Base-by-base conservation (phyloP, 805 yeast genomes). In the Teunomyces kruisii region DNA sequence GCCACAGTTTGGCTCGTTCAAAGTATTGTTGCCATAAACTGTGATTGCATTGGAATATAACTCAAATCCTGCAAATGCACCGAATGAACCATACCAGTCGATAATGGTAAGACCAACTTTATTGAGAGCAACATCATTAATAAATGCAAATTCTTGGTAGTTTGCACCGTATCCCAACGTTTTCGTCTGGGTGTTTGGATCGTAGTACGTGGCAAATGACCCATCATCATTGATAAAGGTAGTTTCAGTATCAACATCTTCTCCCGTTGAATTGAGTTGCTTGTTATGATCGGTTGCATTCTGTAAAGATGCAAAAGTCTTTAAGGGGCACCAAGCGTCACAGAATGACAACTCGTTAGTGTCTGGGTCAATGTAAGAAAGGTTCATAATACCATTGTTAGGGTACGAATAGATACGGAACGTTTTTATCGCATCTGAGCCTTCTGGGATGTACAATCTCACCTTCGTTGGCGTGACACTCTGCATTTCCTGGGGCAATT, bases 271-370 rank as follows among this genome's bases (percentile, higher is more conserved):
- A n/a, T 56, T 47, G 40, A 68, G 58, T 7, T 61, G 48, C 9
- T 38, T 42, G 42, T 65, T 64, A 1, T 40, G 28, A 7, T 59
- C 55, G 3, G 63, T 57, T 15, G 57, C 47, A 10, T 67, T 55
- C 10, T 56, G 33, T 39, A 84, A 60, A 2, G 61, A 57, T 0
- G 71, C 45, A 9, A 62, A 60, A 24, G 73, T 72, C 1, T 76
- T 65, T 19, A 92, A 68, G 0, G 97, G 96, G 64, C 99, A 94
- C 77, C 80, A 84, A 0, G 96, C 95, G 62, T 90, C 96, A 71
- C 99, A 94, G 58, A 68, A 68, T 12, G 67, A 60, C 3, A 76
- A 41, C n/a, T 72, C 65, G 40, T 84, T 81, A 2, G 88, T 76
- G 0, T 59, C 48, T 2, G 96, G 96, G 58, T 92, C 92, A 16